These are phyloP conservation scores for Colletotrichum gloeosporioides DNA, from an alignment of 2,329 filamentous ascomycete genomes.

Conservation along the genomic window DNA sequence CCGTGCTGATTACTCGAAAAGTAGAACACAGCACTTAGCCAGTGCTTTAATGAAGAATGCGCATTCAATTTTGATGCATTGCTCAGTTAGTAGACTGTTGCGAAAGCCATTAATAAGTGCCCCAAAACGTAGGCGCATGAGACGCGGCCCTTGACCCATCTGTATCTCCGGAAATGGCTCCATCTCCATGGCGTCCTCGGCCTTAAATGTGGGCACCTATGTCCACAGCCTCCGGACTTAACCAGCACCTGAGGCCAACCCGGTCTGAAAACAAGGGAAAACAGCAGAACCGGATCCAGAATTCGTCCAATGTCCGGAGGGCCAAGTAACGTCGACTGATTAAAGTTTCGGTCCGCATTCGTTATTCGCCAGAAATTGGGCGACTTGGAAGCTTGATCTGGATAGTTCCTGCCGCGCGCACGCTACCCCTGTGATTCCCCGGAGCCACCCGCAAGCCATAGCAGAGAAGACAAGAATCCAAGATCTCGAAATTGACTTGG, in stretches of 20 bases:
- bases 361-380: neutral
- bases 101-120: neutral
- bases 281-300: neutral
- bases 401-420: neutral
- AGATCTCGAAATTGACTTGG: rapidly evolving
- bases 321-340: neutral
- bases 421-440: neutral
- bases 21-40: rapidly evolving
- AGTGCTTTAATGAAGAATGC: neutral
- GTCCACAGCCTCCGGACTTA: neutral
- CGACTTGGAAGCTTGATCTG: neutral
- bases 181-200: neutral
- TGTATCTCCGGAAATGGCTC: neutral
- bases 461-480: neutral
- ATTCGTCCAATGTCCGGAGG: neutral
- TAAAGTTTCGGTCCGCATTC: rapidly evolving
- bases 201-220: neutral
- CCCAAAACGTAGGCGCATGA: neutral
- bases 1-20: neutral
- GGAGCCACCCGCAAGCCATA: neutral
- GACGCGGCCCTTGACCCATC: neutral
- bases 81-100: neutral
- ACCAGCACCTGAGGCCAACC: neutral
- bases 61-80: neutral
- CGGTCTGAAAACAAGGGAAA: neutral